These are phyloP conservation scores for Xylariaceae sp. DNA, from an alignment of 2,329 filamentous ascomycete genomes.

Conservation along the genomic window DNA sequence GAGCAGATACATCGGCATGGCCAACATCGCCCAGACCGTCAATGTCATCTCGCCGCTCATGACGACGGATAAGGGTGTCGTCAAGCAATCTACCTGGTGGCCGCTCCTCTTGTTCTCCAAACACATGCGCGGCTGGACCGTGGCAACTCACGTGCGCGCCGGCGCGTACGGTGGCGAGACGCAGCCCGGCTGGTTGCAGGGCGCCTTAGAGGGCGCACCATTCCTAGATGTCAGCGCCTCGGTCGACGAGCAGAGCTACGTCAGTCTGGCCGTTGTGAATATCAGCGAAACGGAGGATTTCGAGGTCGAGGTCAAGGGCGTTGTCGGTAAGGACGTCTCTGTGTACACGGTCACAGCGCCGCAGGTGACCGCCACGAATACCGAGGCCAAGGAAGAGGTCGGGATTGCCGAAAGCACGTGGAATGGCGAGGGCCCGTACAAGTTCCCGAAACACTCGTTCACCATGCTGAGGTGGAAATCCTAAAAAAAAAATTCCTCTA, in stretches of 20 bases:
- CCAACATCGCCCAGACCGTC: constrained; percentile 78
- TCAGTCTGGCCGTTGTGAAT: constrained; percentile 77
- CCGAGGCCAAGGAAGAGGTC: constrained; percentile 67
- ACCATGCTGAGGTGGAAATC: constrained; percentile 65
- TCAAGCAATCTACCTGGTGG: constrained; percentile 79
- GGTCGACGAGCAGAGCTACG: constrained; percentile 62
- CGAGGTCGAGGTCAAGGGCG: constrained; percentile 64
- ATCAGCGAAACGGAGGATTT: constrained; percentile 67
- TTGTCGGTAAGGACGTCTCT: constrained; percentile 56
- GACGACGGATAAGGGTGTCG: constrained; percentile 68
- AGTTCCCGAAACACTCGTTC: constrained; percentile 73
- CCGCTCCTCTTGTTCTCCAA: constrained; percentile 71
- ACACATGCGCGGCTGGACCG: constrained; percentile 76
- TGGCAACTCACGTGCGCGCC: constrained; percentile 69
- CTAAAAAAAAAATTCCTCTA: background rate
- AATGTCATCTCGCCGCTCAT: constrained; percentile 81
- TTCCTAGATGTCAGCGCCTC: constrained; percentile 73
- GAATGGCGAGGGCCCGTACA: constrained; percentile 67
- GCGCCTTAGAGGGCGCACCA: constrained; percentile 64
- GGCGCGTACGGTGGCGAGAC: constrained; percentile 72
- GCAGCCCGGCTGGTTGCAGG: constrained; percentile 68
- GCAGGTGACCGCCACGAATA: constrained; percentile 66
- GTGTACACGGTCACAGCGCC: constrained; percentile 69
- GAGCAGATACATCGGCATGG: constrained; percentile 67
- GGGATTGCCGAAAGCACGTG: constrained; percentile 66